Evolutionary conservation across 495 filamentous ascomycete species (phyloP).

Genomic region (Podospora comata): DNA sequence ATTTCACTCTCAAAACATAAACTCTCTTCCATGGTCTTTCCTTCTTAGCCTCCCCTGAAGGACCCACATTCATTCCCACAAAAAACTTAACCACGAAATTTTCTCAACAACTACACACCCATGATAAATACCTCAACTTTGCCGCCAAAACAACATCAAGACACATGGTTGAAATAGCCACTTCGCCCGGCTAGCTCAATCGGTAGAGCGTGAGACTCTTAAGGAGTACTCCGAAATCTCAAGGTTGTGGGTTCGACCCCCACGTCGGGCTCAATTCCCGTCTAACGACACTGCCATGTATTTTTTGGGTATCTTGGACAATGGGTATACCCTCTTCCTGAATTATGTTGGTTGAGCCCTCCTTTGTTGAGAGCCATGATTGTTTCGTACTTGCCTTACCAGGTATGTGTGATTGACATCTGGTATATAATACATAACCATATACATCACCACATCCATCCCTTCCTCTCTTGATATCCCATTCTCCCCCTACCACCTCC

Average conservation of each 20-base stretch:
- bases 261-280: slow-evolving; percentile 25
- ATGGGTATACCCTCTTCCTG: too few species aligned
- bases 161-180: slow-evolving; percentile 11
- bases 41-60: background rate
- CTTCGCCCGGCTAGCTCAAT: slow-evolving; percentile 64
- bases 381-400: too few species aligned
- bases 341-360: too few species aligned
- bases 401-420: too few species aligned
- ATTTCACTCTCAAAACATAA: too few species aligned
- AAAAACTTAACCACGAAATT: background rate
- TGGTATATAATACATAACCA: too few species aligned
- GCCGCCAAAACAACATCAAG: background rate
- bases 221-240: slow-evolving; percentile 29
- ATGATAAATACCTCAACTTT: background rate
- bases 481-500: too few species aligned
- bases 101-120: background rate
- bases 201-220: slow-evolving; percentile 82
- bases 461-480: too few species aligned
- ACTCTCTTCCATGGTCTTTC: background rate
- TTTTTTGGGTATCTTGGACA: background rate
- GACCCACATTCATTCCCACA: background rate
- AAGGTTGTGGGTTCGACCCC: slow-evolving; percentile 23
- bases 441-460: too few species aligned
- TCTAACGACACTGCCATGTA: slow-evolving; percentile 1
- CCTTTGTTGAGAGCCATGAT: too few species aligned